Evolutionary conservation across 305 asterid genomes (phyloP).

Genomic region (Fraxinus latifolia): DNA sequence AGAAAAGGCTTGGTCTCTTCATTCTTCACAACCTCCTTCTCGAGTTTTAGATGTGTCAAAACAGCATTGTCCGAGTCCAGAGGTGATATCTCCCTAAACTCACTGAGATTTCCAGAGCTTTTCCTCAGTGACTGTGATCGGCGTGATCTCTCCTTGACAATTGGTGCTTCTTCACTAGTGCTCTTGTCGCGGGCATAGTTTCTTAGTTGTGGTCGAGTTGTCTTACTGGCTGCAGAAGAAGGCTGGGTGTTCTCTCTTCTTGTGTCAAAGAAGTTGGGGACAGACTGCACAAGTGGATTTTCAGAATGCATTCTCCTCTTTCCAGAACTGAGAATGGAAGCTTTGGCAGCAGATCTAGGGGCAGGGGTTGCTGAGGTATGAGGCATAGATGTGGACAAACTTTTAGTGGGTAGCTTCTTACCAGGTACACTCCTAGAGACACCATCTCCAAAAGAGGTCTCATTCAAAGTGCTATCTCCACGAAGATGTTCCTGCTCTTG

Average conservation of each 20-base stretch:
- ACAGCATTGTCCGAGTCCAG: conserved; percentile 47
- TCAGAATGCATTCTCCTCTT: conserved; percentile 70
- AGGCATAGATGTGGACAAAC: conserved; percentile 49
- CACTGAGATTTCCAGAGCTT: conserved; percentile 50
- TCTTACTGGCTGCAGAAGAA: conserved; percentile 58
- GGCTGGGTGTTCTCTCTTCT: conserved; percentile 80
- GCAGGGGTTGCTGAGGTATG: conserved; percentile 52
- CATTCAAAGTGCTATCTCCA: conserved; percentile 39
- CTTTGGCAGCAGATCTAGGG: conserved; percentile 55
- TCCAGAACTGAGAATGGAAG: conserved; percentile 43
- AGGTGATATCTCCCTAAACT: conserved; percentile 38
- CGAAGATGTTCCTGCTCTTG: conserved; percentile 34
- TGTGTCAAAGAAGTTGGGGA: neutral
- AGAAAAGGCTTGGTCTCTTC: conserved; percentile 54
- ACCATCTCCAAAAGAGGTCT: conserved; percentile 45
- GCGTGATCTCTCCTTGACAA: conserved; percentile 59
- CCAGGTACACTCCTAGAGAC: conserved; percentile 41
- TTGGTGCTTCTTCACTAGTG: conserved; percentile 48
- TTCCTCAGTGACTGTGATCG: conserved; percentile 55
- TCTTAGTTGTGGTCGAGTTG: conserved; percentile 55
- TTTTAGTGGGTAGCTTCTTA: conserved; percentile 61
- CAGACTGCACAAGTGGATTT: conserved; percentile 84
- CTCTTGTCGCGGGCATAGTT: conserved; percentile 65
- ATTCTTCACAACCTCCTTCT: conserved; percentile 45
- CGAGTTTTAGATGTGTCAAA: conserved; percentile 44